Evolutionary conservation across 2,329 filamentous ascomycete genomes (phyloP).

Genomic region (Dactylonectria macrodidyma): DNA sequence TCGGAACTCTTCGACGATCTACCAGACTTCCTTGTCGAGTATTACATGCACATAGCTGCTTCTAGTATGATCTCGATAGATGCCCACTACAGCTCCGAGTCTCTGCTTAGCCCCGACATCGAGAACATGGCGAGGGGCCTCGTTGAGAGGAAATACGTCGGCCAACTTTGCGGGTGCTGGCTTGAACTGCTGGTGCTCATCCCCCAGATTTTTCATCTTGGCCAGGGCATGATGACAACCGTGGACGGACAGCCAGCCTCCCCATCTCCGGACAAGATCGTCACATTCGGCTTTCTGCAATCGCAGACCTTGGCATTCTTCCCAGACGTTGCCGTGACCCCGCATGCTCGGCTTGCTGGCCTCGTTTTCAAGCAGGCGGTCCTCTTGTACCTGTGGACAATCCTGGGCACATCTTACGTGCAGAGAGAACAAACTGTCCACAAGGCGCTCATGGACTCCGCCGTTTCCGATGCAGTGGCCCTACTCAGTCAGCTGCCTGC

Average conservation of each 20-base stretch:
- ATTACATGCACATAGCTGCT: conserved; percentile 63
- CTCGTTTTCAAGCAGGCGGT: conserved; percentile 62
- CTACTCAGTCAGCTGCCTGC: conserved; percentile 52
- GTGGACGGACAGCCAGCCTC: conserved; percentile 43
- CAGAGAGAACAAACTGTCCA: conserved; percentile 39
- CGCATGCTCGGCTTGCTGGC: conserved; percentile 57
- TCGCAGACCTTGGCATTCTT: conserved; percentile 58
- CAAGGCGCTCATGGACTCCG: conserved; percentile 45
- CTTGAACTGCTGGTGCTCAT: conserved; percentile 56
- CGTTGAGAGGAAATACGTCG: conserved; percentile 51
- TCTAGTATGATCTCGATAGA: conserved; percentile 64
- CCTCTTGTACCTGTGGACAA: conserved; percentile 59
- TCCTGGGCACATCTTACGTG: conserved; percentile 50
- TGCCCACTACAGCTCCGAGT: conserved; percentile 47
- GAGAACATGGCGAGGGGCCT: conserved; percentile 50
- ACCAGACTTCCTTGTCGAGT: conserved; percentile 63
- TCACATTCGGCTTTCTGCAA: conserved; percentile 60
- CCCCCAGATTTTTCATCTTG: conserved; percentile 59
- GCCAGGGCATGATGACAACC: conserved; percentile 55
- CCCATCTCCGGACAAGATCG: conserved; percentile 58
- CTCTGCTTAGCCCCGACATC: conserved; percentile 51
- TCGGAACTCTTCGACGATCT: conserved; percentile 54
- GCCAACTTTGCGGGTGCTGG: conserved; percentile 58
- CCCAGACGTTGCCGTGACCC: conserved; percentile 52
- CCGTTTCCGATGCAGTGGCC: conserved; percentile 50